Evolutionary conservation across 345 rosid genomes (phyloP).

Genomic region (Gossypium arboreum): DNA sequence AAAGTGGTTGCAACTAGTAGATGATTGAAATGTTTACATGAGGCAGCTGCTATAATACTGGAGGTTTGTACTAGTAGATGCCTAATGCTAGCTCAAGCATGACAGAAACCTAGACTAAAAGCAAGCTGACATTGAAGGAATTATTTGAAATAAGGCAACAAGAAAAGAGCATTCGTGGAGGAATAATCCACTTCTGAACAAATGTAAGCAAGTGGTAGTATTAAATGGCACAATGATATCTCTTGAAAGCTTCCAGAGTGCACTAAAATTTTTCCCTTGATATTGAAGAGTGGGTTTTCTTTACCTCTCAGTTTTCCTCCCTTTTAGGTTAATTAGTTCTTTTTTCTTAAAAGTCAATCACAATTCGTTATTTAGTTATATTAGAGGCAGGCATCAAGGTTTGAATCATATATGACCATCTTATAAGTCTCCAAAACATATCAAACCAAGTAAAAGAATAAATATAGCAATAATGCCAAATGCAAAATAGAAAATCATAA

Average conservation of each 20-base stretch:
- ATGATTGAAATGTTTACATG: no score
- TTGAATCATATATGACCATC: not conserved
- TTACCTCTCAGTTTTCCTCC: not conserved
- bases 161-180: not conserved
- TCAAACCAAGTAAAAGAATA: not conserved
- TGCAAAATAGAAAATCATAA: not conserved
- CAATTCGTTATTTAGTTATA: not conserved
- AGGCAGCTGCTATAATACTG: no score
- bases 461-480: not conserved
- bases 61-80: no score
- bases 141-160: not conserved
- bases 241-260: not conserved
- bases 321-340: not conserved
- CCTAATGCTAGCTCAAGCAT: not conserved
- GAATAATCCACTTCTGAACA: no score
- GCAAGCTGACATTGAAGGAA: not conserved
- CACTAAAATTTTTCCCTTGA: not conserved
- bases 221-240: conserved; percentile 5
- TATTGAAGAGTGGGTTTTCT: not conserved
- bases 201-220: not conserved
- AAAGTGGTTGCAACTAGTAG: not conserved
- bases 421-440: not conserved
- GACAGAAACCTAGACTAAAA: not conserved
- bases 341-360: not conserved
- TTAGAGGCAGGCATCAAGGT: not conserved